Base-by-base conservation (phyloP, 2,329 filamentous ascomycete genomes). In the Akanthomyces lecanii region DNA sequence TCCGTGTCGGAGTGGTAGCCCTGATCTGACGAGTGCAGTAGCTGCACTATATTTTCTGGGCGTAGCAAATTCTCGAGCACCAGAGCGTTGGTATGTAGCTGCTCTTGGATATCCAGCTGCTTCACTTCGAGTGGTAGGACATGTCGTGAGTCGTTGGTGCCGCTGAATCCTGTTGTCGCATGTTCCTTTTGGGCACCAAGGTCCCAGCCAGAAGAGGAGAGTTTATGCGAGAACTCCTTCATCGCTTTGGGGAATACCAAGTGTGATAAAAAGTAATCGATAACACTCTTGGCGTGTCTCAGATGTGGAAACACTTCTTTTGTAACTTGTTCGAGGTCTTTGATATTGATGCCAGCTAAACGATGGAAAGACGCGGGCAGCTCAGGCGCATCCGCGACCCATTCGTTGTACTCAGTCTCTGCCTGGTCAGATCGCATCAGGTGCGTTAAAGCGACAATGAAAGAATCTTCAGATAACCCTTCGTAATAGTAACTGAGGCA, bases 161-260 rank as follows among this genome's bases (percentile, higher is more conserved):
- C 88, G 61, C 86, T 89, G 68, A 92, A 92, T 0, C 89, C 89
- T 0, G 85, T 87, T 0, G 81, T 86, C 0, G 80, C 77, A 23
- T 84, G 74, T 0, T 23, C 5, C 62, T 82, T 87, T 4, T 55
- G 56, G 40, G 75, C 70, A 0, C 76, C 84, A 23, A 91, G 74
- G 64, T 91, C 87, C 88, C 88, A 91, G 0, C 86, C 88, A 0
- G 87, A 90, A 0, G 85, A 79, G 0, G 84, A 86, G 0, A 91
- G 72, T 64, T 90, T 91, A 11, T 79, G 62, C 0, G 83, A 81
- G 55, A 89, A 91, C 64, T 90, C 83, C 21, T 81, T 86, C 65
- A 84, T 80, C 28, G 87, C 82, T 45, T 80, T 85, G 0, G 86
- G 78, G 65, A 91, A 91, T 0, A 89, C 81, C 0, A 87, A 69